Evolutionary conservation across 2,329 filamentous ascomycete species (phyloP).

Genomic region (Cryphonectria japonica): DNA sequence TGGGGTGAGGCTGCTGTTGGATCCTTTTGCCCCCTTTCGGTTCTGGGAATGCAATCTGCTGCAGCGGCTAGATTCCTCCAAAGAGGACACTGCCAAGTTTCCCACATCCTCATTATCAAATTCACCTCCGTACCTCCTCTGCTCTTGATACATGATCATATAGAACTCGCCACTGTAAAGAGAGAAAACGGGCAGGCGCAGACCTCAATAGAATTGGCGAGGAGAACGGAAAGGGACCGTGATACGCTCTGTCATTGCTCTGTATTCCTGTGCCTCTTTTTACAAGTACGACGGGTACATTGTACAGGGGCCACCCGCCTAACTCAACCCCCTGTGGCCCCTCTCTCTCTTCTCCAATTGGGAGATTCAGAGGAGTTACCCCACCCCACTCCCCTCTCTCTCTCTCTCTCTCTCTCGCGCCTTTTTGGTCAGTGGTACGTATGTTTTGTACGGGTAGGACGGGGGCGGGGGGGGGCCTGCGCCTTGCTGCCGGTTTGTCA

Average conservation of each 20-base stretch:
- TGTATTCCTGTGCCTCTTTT: too few species aligned
- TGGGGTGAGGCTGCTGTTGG: neutral
- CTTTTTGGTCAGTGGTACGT: neutral
- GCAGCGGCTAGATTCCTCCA: neutral
- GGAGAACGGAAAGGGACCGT: too few species aligned
- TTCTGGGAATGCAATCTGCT: neutral
- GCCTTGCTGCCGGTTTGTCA: neutral
- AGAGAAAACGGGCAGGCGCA: too few species aligned
- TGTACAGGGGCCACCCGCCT: slow-evolving; percentile 4
- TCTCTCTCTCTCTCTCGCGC: neutral
- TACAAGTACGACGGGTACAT: too few species aligned
- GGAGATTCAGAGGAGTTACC: neutral
- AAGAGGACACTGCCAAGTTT: too few species aligned
- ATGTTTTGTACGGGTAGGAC: neutral
- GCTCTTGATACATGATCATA: too few species aligned
- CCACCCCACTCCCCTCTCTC: neutral
- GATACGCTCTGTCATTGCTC: neutral
- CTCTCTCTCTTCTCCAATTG: neutral
- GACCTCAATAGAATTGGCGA: too few species aligned
- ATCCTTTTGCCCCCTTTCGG: neutral
- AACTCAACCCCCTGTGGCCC: neutral
- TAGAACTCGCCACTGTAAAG: too few species aligned
- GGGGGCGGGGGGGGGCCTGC: neutral
- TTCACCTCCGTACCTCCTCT: too few species aligned
- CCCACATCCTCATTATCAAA: too few species aligned